Base-by-base conservation (phyloP, 352 stramenopile genomes). In the Pythium periplocum region DNA sequence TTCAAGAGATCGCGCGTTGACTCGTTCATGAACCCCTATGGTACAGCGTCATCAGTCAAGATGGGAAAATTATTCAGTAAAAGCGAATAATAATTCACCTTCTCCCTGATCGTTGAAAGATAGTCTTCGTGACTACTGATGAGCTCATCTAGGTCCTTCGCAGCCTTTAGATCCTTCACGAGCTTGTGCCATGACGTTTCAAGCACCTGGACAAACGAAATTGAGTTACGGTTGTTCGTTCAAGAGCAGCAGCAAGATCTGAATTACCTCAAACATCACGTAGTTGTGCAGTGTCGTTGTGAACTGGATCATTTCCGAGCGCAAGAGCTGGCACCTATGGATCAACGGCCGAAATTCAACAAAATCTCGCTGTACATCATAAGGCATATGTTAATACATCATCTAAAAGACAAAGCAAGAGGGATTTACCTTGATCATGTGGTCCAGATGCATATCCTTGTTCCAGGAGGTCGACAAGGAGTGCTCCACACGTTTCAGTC, bases 251-350 rank as follows among this genome's bases (percentile, higher is more conserved):
- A 26, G 17, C 17, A 26, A 26, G 17, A 42, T 12, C 38, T 42
- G 38, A 42, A 50, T 37, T 44, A 86, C 75, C 83, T 99, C 96
- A 71, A 99, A 99, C 95, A 99, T 98, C 64, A 99, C 91, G 66
- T 99, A 99, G 62, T 95, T 98, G 64, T 98, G 92, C 30, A 99
- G 80, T 56, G 98, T 99, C 40, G 90, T 92, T 30, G 93, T 95
- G 66, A 99, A 98, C 65, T 99, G 95, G 53, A 98, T 95, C 97
- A 99, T 99, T 45, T 98, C 87, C 30, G 96, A 97, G 34, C 96
- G 86, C 47, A 97, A 83, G 11, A 99, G 80, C 53, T 98, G 93
- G 59, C 96, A 97, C 37, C 84, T 86, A 69, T 98, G 90, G 32
- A 99, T 76, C 17, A 97, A 48, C 7, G 54, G 49, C n/a, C 59